Percentiles rank a stretch among this genome's conserved stretches.
Conservation (phyloP, 371 early-diverging fungal species). For the Pancytospora epiphaga region DNA sequence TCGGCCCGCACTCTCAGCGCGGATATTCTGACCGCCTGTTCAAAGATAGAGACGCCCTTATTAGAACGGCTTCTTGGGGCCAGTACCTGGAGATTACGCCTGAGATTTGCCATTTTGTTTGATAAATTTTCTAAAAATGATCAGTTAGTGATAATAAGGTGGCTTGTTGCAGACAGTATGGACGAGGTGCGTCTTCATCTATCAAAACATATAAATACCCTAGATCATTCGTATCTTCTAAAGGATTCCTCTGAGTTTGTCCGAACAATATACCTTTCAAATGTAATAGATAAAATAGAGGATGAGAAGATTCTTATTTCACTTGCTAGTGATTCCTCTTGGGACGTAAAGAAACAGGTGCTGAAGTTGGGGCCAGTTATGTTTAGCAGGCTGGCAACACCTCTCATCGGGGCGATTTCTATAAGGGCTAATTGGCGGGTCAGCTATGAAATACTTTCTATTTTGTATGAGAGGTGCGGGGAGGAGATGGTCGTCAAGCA, state of each 20-base stretch:
- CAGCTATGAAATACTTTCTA: conserved; percentile 3
- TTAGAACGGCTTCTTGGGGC: not conserved
- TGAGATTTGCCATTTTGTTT: not conserved
- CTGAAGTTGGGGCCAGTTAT: not conserved
- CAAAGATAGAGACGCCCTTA: not conserved
- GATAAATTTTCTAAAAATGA: not conserved
- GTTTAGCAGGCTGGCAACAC: conserved; percentile 21
- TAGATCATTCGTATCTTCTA: not conserved
- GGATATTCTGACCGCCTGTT: not conserved
- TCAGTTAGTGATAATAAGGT: not conserved
- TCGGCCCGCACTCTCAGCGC: not conserved
- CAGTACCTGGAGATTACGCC: conserved; percentile 5
- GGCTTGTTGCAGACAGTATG: not conserved
- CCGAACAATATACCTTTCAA: conserved; percentile 6
- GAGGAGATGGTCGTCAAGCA: not conserved
- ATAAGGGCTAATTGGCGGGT: conserved; percentile 1
- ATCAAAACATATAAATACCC: not conserved
- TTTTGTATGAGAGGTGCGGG: not conserved
- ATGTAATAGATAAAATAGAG: conserved; percentile 10
- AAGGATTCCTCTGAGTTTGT: conserved; percentile 5
- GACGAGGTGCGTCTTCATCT: conserved; percentile 19
- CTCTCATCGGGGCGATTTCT: not conserved
- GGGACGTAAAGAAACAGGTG: conserved; percentile 9
- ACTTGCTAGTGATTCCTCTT: conserved; percentile 1
- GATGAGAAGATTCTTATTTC: not conserved